Base-by-base conservation (phyloP, 2,329 filamentous ascomycete species). In the Calonectria ilicicola region DNA sequence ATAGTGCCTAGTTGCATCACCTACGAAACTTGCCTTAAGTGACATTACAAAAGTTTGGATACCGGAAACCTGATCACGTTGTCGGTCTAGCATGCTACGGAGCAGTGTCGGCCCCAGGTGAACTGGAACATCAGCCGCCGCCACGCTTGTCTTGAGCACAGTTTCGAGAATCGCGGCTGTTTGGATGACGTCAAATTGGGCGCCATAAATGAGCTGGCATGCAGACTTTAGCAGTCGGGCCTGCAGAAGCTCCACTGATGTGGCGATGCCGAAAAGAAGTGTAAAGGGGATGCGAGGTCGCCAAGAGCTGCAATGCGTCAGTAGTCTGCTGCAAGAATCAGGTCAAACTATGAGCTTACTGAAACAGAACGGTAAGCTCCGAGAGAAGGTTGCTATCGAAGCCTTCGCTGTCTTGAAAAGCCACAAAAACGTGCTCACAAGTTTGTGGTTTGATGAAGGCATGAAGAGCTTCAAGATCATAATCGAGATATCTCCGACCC, bases 331-430 rank as follows among this genome's bases (percentile, higher is more conserved):
- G 23, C n/a, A 19, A 38, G n/a, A 40, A 23, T 17, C 15, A 5
- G 14, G 29, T 21, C 27, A 32, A n/a, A 32, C 14, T 19, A 1
- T 19, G 19, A 38, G 83, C 88, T 62, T 86, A 93, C 92, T 90
- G 89, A 72, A 96, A 88, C 6, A 96, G 87, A 44, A 88, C 87
- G 56, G 96, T 89, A 42, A 95, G 80, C 70, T 96, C 94, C 1
- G 91, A 92, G 15, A 97, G 84, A n/a, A 97, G 83, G 35, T 86
- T 85, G 58, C 91, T 91, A 77, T 96, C 94, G 80, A 97, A 96
- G 0, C 93, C 94, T 83, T 97, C 95, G 74, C 93, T 95, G 79
- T 97, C 94, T 81, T 95, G 93, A 72, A 97, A 91, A 0, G 93
- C 91, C 62, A 97, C 86, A 65, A 95, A 89, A 12, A 96, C 89